Conservation (phyloP, 352 stramenopile species). For the Phytophthora sp. region DNA sequence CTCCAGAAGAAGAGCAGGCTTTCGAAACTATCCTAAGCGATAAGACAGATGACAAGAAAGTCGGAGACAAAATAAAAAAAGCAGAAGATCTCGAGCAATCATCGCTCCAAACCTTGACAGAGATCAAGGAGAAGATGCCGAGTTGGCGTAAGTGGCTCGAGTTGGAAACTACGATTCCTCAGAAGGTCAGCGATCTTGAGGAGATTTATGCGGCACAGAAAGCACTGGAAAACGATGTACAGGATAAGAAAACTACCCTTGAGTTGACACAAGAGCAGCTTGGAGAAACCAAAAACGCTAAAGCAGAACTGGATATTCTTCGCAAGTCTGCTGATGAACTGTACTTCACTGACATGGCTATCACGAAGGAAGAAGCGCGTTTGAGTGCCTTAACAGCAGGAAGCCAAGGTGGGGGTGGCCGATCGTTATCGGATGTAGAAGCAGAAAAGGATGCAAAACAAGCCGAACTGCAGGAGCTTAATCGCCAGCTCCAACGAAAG, state of each 20-base stretch:
- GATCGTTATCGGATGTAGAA: conserved; percentile 52
- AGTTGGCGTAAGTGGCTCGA: conserved; percentile 70
- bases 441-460: conserved; percentile 55
- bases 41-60: conserved; percentile 79
- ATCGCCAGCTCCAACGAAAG: conserved; percentile 57
- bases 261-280: conserved; percentile 31
- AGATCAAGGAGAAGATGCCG: conserved; percentile 62
- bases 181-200: conserved; percentile 56
- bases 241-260: conserved; percentile 41
- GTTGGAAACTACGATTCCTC: conserved; percentile 52
- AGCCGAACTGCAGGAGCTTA: conserved; percentile 51
- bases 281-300: conserved; percentile 38
- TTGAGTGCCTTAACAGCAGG: conserved; percentile 35
- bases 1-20: conserved; percentile 53
- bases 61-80: conserved; percentile 80
- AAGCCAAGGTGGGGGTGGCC: conserved; percentile 38
- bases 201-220: conserved; percentile 52
- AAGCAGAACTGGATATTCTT: conserved; percentile 44
- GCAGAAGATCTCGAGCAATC: conserved; percentile 56
- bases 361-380: conserved; percentile 46
- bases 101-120: conserved; percentile 61
- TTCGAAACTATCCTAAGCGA: conserved; percentile 72
- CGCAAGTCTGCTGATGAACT: conserved; percentile 45
- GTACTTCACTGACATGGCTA: conserved; percentile 13
- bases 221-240: conserved; percentile 56